Evolutionary conservation across 1,284 basidiomycete species (phyloP).

Genomic region (Athelia psychrophila): DNA sequence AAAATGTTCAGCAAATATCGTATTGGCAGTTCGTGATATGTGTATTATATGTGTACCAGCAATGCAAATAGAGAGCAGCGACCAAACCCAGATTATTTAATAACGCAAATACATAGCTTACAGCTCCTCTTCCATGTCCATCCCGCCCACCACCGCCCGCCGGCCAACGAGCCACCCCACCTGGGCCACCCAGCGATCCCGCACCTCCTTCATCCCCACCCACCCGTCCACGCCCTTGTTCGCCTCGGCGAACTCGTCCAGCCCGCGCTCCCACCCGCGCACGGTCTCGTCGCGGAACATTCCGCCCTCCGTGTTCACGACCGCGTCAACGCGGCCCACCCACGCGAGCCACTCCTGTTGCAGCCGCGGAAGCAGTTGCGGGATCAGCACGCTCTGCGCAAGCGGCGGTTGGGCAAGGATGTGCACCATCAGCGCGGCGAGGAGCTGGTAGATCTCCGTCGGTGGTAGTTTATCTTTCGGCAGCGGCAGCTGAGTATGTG

Average conservation of each 20-base stretch:
- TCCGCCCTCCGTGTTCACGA: slow-evolving; percentile 67
- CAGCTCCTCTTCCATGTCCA: slow-evolving; percentile 47
- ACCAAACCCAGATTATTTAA: too few species aligned
- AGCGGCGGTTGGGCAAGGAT: slow-evolving; percentile 64
- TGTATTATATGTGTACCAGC: too few species aligned
- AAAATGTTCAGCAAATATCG: too few species aligned
- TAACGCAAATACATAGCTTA: too few species aligned
- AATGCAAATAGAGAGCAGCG: too few species aligned
- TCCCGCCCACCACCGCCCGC: slow-evolving; percentile 16
- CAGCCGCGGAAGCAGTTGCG: slow-evolving; percentile 58
- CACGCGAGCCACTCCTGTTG: slow-evolving; percentile 73
- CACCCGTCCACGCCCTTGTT: slow-evolving; percentile 35
- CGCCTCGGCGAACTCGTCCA: slow-evolving; percentile 61
- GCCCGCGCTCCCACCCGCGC: slow-evolving; percentile 58
- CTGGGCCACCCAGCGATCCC: slow-evolving; percentile 68
- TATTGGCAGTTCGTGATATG: too few species aligned
- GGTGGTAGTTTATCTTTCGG: slow-evolving; percentile 65
- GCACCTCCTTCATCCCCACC: slow-evolving; percentile 51
- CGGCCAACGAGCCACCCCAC: slow-evolving; percentile 79
- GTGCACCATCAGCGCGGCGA: slow-evolving; percentile 65
- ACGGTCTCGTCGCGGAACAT: slow-evolving; percentile 77
- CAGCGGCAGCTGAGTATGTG: slow-evolving; percentile 25
- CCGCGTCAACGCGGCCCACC: slow-evolving; percentile 64
- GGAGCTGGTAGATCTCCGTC: slow-evolving; percentile 68
- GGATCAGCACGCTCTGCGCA: slow-evolving; percentile 54